Conservation (phyloP, 108 stramenopile species). For the Skeletonema grethae region DNA sequence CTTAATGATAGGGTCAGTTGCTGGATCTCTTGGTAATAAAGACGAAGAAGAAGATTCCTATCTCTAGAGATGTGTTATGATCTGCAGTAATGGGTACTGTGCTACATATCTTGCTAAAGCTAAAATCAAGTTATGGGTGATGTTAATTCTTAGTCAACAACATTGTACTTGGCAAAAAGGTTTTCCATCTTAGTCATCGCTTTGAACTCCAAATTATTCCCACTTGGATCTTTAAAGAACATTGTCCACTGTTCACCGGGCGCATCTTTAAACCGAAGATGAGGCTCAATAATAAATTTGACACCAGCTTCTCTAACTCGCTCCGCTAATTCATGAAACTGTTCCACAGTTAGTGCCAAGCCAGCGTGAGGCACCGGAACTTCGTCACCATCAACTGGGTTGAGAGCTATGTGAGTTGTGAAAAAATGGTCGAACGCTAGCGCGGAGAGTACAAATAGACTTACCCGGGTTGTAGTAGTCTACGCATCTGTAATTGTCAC, state of each 20-base stretch:
- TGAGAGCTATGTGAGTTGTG: too few species aligned
- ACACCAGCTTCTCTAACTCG: conserved; percentile 70
- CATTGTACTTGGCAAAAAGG: conserved; percentile 96
- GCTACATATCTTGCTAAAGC: neutral
- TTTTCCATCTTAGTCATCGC: conserved; percentile 95
- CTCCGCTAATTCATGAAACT: conserved; percentile 88
- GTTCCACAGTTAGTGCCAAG: conserved; percentile 84
- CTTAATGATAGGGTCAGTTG: conserved; percentile 84
- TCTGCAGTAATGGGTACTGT: neutral
- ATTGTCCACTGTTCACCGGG: conserved; percentile 98
- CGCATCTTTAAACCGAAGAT: conserved; percentile 89
- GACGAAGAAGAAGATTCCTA: conserved; percentile 27
- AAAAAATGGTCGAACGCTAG: too few species aligned
- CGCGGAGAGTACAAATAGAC: too few species aligned
- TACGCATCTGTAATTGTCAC: conserved; percentile 87
- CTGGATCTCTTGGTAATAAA: conserved; percentile 52
- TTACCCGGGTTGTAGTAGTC: conserved; percentile 99
- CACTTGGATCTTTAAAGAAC: conserved; percentile 93
- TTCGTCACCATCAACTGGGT: conserved; percentile 98
- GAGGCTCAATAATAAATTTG: conserved; percentile 94
- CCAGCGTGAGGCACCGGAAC: conserved; percentile 98
- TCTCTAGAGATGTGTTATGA: neutral
- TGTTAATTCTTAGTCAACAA: conserved; percentile 44
- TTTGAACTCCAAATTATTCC: conserved; percentile 99
- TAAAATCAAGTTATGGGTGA: neutral